Base-by-base conservation (phyloP, 768 basidiomycete species). In the Pluteus cervinus region DNA sequence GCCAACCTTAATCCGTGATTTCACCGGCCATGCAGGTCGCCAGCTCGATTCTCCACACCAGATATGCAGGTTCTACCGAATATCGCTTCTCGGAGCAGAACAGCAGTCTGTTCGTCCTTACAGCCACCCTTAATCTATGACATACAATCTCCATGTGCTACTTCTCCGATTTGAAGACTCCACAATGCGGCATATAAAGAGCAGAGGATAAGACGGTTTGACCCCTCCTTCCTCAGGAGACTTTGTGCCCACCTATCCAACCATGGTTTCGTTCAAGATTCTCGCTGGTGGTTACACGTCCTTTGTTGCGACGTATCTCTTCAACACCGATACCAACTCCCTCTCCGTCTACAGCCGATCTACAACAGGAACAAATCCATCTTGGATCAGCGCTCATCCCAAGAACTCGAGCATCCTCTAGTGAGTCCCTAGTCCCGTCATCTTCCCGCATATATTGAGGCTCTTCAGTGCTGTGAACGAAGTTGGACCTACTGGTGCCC, bases 251-350 rank as follows among this genome's bases (percentile, higher is more conserved):
- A 33, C n/a, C 11, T 3, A 15, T 36, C 25, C 24, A 40, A 26
- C 15, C 29, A 84, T 83, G 81, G 81, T 83, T 47, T 68, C 74
- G 38, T 75, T 79, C 50, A 79, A 66, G 4, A 79, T 86, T 43
- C 66, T 84, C 24, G 81, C 81, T 21, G 81, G 81, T 23, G 81
- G 81, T 11, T 83, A 75, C 50, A 64, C 66, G 32, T 56, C 73
- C 41, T 79, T 77, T 47, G 65, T 85, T 37, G 76, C 75, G 2
- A 71, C 76, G 0, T 83, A 82, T 54, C 49, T 75, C 24, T 85
- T 84, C 60, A 69, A 75, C 49, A 57, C 73, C 8, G 62, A 71
- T 15, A 58, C 63, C 14, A 63, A 62, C 11, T 57, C 68, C 4
- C 55, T 84, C 35, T 63, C 69, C 2, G 58, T 78, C 16, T 39